These are phyloP conservation scores for Didymella pinodella DNA, from an alignment of 2,329 filamentous ascomycete genomes.

Conservation along the genomic window DNA sequence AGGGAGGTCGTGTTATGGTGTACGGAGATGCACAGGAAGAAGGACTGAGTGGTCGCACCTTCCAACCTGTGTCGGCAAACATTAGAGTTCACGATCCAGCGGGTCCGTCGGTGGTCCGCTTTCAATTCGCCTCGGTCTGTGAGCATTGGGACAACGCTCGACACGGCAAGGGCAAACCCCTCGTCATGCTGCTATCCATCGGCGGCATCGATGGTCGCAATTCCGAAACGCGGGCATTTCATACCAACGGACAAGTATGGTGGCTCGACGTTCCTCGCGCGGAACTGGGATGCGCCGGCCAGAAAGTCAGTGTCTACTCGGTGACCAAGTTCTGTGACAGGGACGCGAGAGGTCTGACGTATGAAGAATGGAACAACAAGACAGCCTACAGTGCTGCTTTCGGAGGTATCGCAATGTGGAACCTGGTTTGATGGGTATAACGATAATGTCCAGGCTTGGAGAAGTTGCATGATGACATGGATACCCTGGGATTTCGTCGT, in stretches of 20 bases:
- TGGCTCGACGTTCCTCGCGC: slow-evolving; percentile 73
- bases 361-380: slow-evolving; percentile 50
- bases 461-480: background rate
- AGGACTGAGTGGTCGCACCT: slow-evolving; percentile 62
- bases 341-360: slow-evolving; percentile 62
- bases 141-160: slow-evolving; percentile 81
- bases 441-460: background rate
- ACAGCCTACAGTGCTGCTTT: slow-evolving; percentile 48
- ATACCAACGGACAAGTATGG: slow-evolving; percentile 79
- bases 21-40: slow-evolving; percentile 57
- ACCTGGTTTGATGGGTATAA: slow-evolving; percentile 52
- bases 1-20: slow-evolving; percentile 56
- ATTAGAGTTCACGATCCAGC: slow-evolving; percentile 66
- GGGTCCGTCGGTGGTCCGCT: slow-evolving; percentile 64
- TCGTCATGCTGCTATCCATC: slow-evolving; percentile 73
- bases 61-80: slow-evolving; percentile 67
- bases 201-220: slow-evolving; percentile 68
- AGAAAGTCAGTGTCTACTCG: slow-evolving; percentile 70
- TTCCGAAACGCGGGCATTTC: slow-evolving; percentile 72
- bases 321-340: slow-evolving; percentile 62
- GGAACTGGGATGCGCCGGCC: slow-evolving; percentile 60
- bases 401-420: slow-evolving; percentile 63
- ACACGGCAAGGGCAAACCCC: slow-evolving; percentile 70
- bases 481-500: slow-evolving; percentile 9
- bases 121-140: slow-evolving; percentile 82